Conservation (phyloP, 1,139 yeast genomes). For the Yamadazyma oceani region DNA sequence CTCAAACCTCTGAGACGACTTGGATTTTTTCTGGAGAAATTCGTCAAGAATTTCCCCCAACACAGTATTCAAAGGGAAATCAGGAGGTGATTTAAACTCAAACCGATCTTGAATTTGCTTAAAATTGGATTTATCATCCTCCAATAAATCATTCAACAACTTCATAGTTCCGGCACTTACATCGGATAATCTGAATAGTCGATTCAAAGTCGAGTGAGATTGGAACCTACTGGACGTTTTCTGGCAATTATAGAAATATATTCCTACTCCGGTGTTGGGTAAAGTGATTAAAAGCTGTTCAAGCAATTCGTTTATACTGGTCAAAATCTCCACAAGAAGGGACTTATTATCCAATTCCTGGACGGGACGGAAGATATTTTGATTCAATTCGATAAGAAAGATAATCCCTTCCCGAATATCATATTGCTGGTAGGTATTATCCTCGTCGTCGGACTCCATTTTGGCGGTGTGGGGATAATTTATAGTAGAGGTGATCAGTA, state of each 20-base stretch:
- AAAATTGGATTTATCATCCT: conserved; percentile 26
- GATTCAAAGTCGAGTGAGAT: conserved; percentile 28
- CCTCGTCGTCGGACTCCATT: conserved; percentile 12
- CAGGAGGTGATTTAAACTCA: conserved; percentile 8
- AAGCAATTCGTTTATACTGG: conserved; percentile 55
- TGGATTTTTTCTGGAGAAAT: conserved; percentile 20
- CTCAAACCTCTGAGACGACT: conserved; percentile 21
- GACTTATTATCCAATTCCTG: conserved; percentile 34
- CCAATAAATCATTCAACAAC: conserved; percentile 31
- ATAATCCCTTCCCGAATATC: conserved; percentile 64
- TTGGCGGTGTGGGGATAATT: not conserved
- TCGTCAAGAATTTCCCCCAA: conserved; percentile 36
- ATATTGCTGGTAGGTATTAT: conserved; percentile 32
- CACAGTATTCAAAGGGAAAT: conserved; percentile 37
- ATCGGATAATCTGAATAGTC: conserved; percentile 35
- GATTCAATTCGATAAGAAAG: conserved; percentile 61
- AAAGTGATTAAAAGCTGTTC: conserved; percentile 56
- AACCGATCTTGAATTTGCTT: conserved; percentile 12
- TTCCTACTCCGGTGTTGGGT: conserved; percentile 67
- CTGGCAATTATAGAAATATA: conserved; percentile 57
- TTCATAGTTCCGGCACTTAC: conserved; percentile 44
- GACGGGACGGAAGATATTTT: conserved; percentile 41
- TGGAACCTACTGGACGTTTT: conserved; percentile 27
- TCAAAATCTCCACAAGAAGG: conserved; percentile 53
- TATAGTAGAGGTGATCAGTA: too few relatives aligned